A percentile compares a stretch with the other conserved stretches of the same genome.
phyloP scores from a whole-genome alignment of 495 filamentous ascomycete genomes.

The Rhypophila decipiens region DNA sequence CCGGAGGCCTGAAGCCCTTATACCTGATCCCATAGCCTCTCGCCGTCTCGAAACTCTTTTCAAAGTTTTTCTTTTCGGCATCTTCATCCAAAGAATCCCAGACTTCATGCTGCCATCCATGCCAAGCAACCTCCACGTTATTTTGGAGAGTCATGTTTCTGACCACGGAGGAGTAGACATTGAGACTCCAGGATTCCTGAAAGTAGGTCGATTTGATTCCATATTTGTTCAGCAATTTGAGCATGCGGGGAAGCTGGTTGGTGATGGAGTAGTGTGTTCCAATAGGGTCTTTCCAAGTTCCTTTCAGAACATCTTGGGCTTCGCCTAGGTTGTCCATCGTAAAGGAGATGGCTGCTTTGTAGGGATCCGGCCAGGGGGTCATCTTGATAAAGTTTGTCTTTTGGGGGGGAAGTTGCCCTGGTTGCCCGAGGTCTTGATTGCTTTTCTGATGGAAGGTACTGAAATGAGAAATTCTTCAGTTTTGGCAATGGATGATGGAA shows the following conservation, averaged over 20 bases:
- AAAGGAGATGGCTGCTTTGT: conserved; percentile 26
- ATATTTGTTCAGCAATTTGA: conserved; percentile 19
- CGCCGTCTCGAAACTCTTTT: conserved; percentile 17
- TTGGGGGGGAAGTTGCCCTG: no score
- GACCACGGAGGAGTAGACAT: conserved; percentile 21
- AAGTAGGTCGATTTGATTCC: conserved; percentile 27
- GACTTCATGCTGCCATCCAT: conserved; percentile 29
- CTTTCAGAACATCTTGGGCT: conserved; percentile 26
- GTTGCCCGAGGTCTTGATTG: no score
- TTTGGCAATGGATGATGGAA: no score
- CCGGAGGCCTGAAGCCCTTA: conserved; percentile 27
- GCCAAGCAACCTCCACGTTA: conserved; percentile 30
- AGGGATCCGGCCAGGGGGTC: conserved; percentile 26
- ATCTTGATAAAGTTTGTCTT: no score
- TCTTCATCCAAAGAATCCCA: conserved; percentile 14
- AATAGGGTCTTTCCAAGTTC: conserved; percentile 19
- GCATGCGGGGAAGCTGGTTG: conserved; percentile 26
- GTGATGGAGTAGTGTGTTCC: conserved; percentile 24
- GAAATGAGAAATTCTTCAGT: no score
- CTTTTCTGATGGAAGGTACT: no score
- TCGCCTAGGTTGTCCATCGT: conserved; percentile 36
- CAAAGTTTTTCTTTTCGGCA: conserved; percentile 14
- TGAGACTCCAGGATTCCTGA: conserved; percentile 28
- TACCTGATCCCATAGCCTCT: conserved; percentile 13
- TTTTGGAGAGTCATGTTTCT: background rate